Conservation (phyloP, 352 stramenopile species). For the Achlya hypogyna region DNA sequence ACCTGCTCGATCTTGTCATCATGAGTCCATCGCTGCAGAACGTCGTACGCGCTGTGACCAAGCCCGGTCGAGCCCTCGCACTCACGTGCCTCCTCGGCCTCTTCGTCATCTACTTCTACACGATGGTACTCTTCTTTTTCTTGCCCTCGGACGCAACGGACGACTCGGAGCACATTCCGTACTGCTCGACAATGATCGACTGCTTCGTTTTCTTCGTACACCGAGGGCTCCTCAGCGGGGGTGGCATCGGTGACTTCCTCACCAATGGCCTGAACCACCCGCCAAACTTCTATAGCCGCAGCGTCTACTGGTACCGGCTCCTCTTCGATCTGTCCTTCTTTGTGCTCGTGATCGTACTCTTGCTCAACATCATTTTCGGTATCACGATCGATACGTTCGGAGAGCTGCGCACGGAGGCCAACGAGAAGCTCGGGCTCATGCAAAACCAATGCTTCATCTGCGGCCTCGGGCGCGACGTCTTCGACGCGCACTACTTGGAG, state of each 20-base stretch:
- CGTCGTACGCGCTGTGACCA: conserved; percentile 22
- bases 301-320: conserved; percentile 5
- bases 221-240: conserved; percentile 1
- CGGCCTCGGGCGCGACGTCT: conserved; percentile 25
- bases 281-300: not conserved
- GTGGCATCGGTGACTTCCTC: conserved; percentile 4
- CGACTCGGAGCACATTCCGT: conserved; percentile 14
- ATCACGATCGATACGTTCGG: conserved; percentile 43
- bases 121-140: conserved; percentile 22
- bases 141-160: conserved; percentile 20
- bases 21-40: conserved; percentile 25
- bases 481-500: conserved; percentile 26
- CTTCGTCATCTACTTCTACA: conserved; percentile 24
- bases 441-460: conserved; percentile 30
- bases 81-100: conserved; percentile 23
- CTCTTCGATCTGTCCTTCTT: conserved; percentile 33
- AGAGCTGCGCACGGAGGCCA: conserved; percentile 23
- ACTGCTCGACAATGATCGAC: conserved; percentile 20
- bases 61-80: conserved; percentile 21
- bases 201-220: conserved; percentile 10
- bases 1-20: conserved; percentile 25
- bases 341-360: conserved; percentile 29
- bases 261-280: conserved; percentile 6
- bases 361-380: conserved; percentile 40
- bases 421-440: conserved; percentile 22